phyloP scores from a whole-genome alignment of 1,139 yeast genomes.

The Pneumocystis murina region DNA sequence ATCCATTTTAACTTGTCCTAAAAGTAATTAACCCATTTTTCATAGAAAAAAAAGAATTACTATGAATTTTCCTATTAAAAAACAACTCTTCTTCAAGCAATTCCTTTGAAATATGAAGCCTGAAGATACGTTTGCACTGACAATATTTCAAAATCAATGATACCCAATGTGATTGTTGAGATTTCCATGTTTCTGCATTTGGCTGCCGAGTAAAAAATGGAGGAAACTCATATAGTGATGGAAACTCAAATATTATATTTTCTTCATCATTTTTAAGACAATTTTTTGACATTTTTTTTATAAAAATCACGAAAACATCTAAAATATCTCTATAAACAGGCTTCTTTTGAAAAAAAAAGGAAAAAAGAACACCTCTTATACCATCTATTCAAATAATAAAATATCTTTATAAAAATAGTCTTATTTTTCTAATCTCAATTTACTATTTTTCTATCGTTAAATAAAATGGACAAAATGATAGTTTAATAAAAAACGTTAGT shows the following conservation, averaged over 20 bases:
- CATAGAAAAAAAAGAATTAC: slow-evolving; percentile 24
- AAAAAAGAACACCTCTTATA: background rate
- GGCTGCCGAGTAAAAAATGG: slow-evolving; percentile 87
- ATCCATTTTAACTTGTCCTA: slow-evolving; percentile 34
- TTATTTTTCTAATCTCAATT: no score
- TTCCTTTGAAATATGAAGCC: slow-evolving; percentile 25
- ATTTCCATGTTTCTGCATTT: slow-evolving; percentile 58
- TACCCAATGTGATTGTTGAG: slow-evolving; percentile 53
- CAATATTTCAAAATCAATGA: slow-evolving; percentile 45
- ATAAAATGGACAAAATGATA: no score
- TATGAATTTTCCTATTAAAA: slow-evolving; percentile 35
- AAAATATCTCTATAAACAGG: background rate
- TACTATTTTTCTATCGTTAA: no score
- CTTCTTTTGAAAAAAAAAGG: background rate
- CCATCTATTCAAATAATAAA: background rate
- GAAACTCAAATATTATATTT: background rate
- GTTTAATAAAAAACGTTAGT: no score
- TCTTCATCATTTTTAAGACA: background rate
- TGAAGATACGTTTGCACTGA: slow-evolving; percentile 40
- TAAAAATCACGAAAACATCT: background rate
- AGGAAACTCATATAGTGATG: slow-evolving; percentile 62
- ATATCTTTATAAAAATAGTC: background rate
- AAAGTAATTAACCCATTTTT: slow-evolving; percentile 23
- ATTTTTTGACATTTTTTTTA: background rate
- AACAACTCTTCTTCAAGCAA: slow-evolving; percentile 26